Conservation (phyloP, 2,329 filamentous ascomycete genomes). For the Diaporthe vaccinii region DNA sequence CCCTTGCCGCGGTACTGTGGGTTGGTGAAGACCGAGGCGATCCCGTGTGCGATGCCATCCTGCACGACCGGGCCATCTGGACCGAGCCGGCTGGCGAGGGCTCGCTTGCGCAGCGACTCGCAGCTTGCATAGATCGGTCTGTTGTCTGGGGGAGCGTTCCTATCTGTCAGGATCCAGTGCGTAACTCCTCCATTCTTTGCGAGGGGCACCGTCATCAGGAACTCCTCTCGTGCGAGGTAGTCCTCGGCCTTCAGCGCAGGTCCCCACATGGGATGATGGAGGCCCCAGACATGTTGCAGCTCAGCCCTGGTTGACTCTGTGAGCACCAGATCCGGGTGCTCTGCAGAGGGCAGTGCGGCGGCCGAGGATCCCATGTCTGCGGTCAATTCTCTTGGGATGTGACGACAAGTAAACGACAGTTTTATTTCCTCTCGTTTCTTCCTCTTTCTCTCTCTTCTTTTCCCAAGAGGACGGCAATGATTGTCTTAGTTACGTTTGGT, state of each 20-base stretch:
- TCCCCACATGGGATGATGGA: slow-evolving; percentile 71
- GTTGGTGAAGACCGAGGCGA: slow-evolving; percentile 85
- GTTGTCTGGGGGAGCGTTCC: slow-evolving; percentile 51
- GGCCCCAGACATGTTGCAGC: slow-evolving; percentile 65
- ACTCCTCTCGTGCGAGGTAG: slow-evolving; percentile 72
- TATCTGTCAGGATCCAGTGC: slow-evolving; percentile 74
- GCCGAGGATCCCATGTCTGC: slow-evolving; percentile 52
- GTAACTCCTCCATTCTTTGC: slow-evolving; percentile 70
- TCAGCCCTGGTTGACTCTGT: slow-evolving; percentile 70
- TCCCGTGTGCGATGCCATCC: slow-evolving; percentile 77
- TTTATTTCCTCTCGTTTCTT: no score
- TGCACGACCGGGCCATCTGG: slow-evolving; percentile 53
- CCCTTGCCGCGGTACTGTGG: slow-evolving; percentile 76
- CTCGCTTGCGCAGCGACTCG: slow-evolving; percentile 73
- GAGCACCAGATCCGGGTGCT: slow-evolving; percentile 60
- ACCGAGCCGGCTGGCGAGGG: slow-evolving; percentile 58
- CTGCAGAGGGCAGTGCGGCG: slow-evolving; percentile 50
- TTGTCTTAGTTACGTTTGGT: not conserved
- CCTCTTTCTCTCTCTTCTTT: not conserved
- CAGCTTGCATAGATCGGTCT: slow-evolving; percentile 73
- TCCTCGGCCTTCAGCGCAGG: slow-evolving; percentile 64
- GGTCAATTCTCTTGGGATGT: not conserved
- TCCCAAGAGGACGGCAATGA: not conserved
- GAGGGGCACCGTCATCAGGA: slow-evolving; percentile 70
- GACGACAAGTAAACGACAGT: not conserved